These are phyloP conservation scores for Ceratobasidium sp. DNA, from an alignment of 1,284 basidiomycete genomes.

Conservation along the genomic window DNA sequence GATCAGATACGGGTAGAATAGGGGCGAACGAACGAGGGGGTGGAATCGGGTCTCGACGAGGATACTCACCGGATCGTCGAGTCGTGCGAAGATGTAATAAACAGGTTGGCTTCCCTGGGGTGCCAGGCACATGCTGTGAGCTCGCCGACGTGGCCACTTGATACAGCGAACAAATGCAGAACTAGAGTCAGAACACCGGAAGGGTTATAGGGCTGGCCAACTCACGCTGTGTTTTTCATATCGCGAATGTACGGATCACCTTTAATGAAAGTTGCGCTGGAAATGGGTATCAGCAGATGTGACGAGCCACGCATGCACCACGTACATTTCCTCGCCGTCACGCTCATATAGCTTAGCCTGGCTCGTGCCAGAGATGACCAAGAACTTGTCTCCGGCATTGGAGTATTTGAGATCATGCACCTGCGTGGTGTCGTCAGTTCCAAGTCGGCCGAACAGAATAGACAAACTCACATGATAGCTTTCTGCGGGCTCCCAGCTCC, in stretches of 20 bases:
- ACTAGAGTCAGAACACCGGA: not conserved
- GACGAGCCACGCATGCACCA: constrained; percentile 46
- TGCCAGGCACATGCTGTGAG: constrained; percentile 91
- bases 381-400: constrained; percentile 80
- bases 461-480: constrained; percentile 80
- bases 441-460: constrained; percentile 7
- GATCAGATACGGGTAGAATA: constrained; percentile 40
- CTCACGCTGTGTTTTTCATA: constrained; percentile 94
- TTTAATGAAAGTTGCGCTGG: constrained; percentile 85
- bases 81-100: constrained; percentile 94
- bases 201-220: constrained; percentile 41
- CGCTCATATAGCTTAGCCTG: constrained; percentile 89
- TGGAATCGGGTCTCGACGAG: not conserved
- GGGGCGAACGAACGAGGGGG: constrained; percentile 28
- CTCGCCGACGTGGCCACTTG: constrained; percentile 92
- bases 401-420: constrained; percentile 89
- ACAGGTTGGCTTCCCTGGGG: constrained; percentile 79
- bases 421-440: constrained; percentile 54
- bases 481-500: constrained; percentile 91
- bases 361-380: constrained; percentile 85
- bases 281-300: constrained; percentile 21
- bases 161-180: not conserved
- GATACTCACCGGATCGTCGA: constrained; percentile 82
- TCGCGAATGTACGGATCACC: constrained; percentile 98
- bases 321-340: constrained; percentile 88